These are phyloP conservation scores for Plasmodium yoelii DNA, from an alignment of 169 alveolate species.

Conservation along the genomic window DNA sequence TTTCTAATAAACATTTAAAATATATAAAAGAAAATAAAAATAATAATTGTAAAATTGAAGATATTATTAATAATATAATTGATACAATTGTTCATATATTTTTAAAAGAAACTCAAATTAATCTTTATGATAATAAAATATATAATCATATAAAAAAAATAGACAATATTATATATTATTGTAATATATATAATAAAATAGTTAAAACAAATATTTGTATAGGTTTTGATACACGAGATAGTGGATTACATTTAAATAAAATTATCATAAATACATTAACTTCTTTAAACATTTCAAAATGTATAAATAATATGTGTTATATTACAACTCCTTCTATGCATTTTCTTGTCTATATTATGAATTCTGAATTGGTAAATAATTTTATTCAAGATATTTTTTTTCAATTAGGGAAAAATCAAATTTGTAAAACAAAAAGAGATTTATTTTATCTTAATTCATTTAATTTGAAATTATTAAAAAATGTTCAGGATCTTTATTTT, in stretches of 20 bases:
- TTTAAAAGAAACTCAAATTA: constrained; percentile 25
- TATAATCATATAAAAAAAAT: constrained; percentile 8
- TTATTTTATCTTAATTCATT: constrained; percentile 12
- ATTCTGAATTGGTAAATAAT: constrained; percentile 3
- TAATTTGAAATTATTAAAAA: not conserved
- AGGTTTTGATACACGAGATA: constrained; percentile 70
- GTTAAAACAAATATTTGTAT: constrained; percentile 59
- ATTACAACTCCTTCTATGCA: constrained; percentile 75
- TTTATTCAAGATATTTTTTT: not conserved
- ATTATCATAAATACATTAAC: constrained; percentile 49
- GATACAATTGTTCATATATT: constrained; percentile 16
- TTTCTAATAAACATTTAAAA: constrained; percentile 77
- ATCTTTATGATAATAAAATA: constrained; percentile 29
- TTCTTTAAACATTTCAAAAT: constrained; percentile 29
- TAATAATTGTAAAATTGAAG: constrained; percentile 16
- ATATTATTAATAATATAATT: constrained; percentile 48
- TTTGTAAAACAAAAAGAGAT: constrained; percentile 33
- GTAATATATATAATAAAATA: constrained; percentile 17
- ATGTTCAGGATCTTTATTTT: not conserved
- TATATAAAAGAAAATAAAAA: constrained; percentile 28
- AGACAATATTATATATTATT: constrained; percentile 36
- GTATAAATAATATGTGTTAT: constrained; percentile 73
- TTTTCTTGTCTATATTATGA: constrained; percentile 32
- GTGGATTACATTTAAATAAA: constrained; percentile 29
- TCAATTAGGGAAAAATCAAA: not conserved